Percentiles rank a stretch among this genome's conserved stretches.
Conservation (phyloP, 495 filamentous ascomycete genomes). For the Aspergillus conjunctus region DNA sequence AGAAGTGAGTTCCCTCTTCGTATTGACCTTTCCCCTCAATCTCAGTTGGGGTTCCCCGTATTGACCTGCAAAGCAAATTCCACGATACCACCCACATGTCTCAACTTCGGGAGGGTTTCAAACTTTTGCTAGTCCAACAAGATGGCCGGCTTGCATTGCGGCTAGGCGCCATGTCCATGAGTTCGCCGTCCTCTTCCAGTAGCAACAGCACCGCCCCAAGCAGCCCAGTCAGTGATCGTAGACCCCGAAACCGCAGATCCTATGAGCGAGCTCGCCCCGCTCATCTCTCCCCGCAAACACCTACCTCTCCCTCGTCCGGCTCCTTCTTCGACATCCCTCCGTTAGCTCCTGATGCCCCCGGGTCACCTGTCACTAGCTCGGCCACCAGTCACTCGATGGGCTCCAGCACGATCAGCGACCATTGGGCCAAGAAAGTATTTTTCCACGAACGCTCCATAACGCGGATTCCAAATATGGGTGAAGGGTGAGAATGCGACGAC, state of each 20-base stretch:
- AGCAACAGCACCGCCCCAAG: slow-evolving; percentile 34
- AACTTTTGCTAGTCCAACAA: slow-evolving; percentile 41
- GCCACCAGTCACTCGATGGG: slow-evolving; percentile 39
- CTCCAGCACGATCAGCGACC: slow-evolving; percentile 36
- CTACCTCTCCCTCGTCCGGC: slow-evolving; percentile 36
- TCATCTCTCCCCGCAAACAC: slow-evolving; percentile 35
- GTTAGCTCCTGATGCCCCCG: slow-evolving; percentile 43
- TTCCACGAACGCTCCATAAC: slow-evolving; percentile 41
- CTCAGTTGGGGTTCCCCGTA: background rate
- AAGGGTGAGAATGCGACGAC: slow-evolving; percentile 38
- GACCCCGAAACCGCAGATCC: slow-evolving; percentile 38
- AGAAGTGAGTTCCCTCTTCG: slow-evolving; percentile 42
- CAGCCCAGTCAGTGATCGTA: slow-evolving; percentile 36
- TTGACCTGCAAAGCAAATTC: slow-evolving; percentile 29
- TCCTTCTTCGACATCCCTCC: slow-evolving; percentile 42
- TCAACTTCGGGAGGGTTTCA: slow-evolving; percentile 38
- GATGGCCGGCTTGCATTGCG: slow-evolving; percentile 38
- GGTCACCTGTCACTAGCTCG: slow-evolving; percentile 45
- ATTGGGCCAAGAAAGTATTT: slow-evolving; percentile 59
- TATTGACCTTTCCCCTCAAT: background rate
- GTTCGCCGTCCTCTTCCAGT: slow-evolving; percentile 32
- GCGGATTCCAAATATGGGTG: slow-evolving; percentile 38
- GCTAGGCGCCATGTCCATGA: slow-evolving; percentile 41
- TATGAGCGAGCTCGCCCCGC: slow-evolving; percentile 43
- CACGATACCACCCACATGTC: slow-evolving; percentile 34